Percentiles rank a stretch among this genome's conserved stretches.
phyloP scores from a whole-genome alignment of 305 asterid genomes.

The Solanum hybrid region DNA sequence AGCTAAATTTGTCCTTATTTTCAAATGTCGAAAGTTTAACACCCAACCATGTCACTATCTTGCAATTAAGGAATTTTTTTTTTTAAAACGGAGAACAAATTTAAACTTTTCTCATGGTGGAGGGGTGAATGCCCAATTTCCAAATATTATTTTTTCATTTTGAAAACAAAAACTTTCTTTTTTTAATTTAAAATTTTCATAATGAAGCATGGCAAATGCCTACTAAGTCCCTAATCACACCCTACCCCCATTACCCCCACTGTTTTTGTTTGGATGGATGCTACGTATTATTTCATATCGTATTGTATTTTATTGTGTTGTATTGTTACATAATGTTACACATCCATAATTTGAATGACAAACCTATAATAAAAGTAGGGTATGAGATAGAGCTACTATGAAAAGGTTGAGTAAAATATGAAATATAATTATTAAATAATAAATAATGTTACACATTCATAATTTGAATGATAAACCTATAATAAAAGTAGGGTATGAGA shows the following conservation, averaged over 20 bases:
- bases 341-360: too few relatives aligned
- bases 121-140: background rate
- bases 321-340: too few relatives aligned
- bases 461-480: too few relatives aligned
- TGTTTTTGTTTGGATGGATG: background rate
- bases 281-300: too few relatives aligned
- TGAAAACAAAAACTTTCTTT: background rate
- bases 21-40: background rate
- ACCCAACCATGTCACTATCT: background rate
- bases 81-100: background rate
- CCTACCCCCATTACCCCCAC: background rate
- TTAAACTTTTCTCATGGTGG: background rate
- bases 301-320: too few relatives aligned
- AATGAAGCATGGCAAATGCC: background rate
- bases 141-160: background rate
- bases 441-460: too few relatives aligned
- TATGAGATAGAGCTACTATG: too few relatives aligned
- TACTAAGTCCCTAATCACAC: background rate
- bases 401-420: too few relatives aligned
- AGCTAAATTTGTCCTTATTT: background rate
- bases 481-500: too few relatives aligned
- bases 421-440: too few relatives aligned
- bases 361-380: too few relatives aligned
- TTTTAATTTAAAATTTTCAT: background rate
- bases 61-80: background rate